These are phyloP conservation scores for Nitzschia inconspicua DNA, from an alignment of 108 stramenopile species.

Conservation along the genomic window DNA sequence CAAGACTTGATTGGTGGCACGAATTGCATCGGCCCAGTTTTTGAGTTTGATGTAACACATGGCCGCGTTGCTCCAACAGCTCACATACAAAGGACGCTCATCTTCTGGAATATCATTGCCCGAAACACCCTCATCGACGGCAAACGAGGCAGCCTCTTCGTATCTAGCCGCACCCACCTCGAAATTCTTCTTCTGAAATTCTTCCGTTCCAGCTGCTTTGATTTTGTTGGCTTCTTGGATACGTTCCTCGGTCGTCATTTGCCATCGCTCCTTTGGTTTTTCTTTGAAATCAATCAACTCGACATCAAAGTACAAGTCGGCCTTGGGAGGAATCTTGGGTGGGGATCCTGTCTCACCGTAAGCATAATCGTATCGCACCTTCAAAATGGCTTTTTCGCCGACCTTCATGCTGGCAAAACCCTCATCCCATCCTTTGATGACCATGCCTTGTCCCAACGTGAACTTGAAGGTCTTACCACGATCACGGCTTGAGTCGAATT, in stretches of 20 bases:
- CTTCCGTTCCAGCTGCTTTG: conserved; percentile 81
- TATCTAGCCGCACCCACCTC: conserved; percentile 75
- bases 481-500: conserved; percentile 83
- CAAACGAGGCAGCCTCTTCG: conserved; percentile 72
- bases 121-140: conserved; percentile 75
- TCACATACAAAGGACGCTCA: conserved; percentile 65
- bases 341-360: conserved; percentile 88
- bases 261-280: conserved; percentile 82
- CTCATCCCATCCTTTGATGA: conserved; percentile 97
- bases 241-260: conserved; percentile 81
- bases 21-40: conserved; percentile 78
- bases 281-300: conserved; percentile 90
- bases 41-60: conserved; percentile 85
- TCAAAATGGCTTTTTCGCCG: conserved; percentile 82
- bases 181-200: conserved; percentile 79
- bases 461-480: conserved; percentile 94
- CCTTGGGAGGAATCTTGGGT: conserved; percentile 86
- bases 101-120: conserved; percentile 71
- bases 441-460: conserved; percentile 87
- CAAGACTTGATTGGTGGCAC: conserved; percentile 75
- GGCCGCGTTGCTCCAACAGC: conserved; percentile 88
- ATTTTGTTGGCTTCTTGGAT: conserved; percentile 69
- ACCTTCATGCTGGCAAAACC: conserved; percentile 87
- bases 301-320: conserved; percentile 91
- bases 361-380: conserved; percentile 82